Conservation (phyloP, 495 filamentous ascomycete species). For the Poronia punctata region DNA sequence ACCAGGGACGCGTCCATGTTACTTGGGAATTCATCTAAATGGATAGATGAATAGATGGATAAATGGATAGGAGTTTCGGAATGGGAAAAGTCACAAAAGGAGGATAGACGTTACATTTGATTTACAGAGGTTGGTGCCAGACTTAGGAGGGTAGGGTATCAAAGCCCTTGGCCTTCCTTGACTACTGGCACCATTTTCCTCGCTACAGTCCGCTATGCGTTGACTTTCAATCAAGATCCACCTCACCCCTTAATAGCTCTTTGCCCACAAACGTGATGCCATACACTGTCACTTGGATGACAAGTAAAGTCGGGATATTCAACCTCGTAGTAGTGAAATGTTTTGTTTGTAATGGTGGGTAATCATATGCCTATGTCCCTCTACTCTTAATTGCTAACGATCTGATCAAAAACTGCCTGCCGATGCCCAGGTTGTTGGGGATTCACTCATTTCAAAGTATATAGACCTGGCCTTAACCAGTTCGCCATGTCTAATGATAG, state of each 20-base stretch:
- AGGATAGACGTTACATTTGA: neutral
- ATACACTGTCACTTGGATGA: too few relatives aligned
- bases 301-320: too few relatives aligned
- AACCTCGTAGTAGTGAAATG: too few relatives aligned
- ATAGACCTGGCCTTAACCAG: slow-evolving; percentile 19
- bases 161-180: too few relatives aligned
- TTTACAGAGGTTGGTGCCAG: too few relatives aligned
- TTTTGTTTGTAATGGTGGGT: neutral
- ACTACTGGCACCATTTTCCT: too few relatives aligned
- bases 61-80: neutral
- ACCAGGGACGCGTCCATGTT: slow-evolving; percentile 27
- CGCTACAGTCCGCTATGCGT: too few relatives aligned
- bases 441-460: slow-evolving; percentile 24
- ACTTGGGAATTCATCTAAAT: slow-evolving; percentile 27
- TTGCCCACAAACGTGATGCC: too few relatives aligned
- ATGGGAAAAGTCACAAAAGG: neutral
- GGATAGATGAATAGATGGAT: neutral
- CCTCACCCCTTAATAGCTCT: too few relatives aligned
- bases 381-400: neutral
- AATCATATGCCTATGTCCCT: neutral
- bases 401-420: slow-evolving; percentile 7
- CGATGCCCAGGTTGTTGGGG: slow-evolving; percentile 20
- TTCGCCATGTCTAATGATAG: slow-evolving; percentile 20
- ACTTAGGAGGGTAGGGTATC: too few relatives aligned
- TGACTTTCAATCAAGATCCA: too few relatives aligned